Percentiles rank a stretch among this genome's conserved stretches.
Evolutionary conservation across 192 early-diverging fungal species (phyloP).

Genomic region (Coemansia sp.): DNA sequence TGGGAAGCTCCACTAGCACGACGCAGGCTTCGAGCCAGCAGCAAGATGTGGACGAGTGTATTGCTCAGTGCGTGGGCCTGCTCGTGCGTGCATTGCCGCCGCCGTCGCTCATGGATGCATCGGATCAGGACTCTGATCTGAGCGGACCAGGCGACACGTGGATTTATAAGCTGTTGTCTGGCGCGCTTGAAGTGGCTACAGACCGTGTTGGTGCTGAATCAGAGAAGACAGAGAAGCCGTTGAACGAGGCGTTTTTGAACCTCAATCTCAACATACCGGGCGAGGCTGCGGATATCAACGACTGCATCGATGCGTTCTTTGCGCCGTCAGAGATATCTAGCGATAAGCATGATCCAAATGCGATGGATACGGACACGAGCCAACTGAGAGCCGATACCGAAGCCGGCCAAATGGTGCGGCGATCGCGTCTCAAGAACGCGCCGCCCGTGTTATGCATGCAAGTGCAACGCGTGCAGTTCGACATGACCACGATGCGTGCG

Average conservation of each 20-base stretch:
- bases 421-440: slow-evolving; percentile 36
- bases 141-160: slow-evolving; percentile 25
- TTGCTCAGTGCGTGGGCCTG: slow-evolving; percentile 65
- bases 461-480: slow-evolving; percentile 70
- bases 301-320: slow-evolving; percentile 44
- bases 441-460: slow-evolving; percentile 74
- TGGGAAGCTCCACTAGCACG: slow-evolving; percentile 19
- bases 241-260: slow-evolving; percentile 31
- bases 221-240: neutral
- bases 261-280: slow-evolving; percentile 39
- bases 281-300: slow-evolving; percentile 40
- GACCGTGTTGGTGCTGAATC: neutral
- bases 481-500: slow-evolving; percentile 54
- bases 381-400: too few relatives aligned
- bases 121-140: slow-evolving; percentile 6
- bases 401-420: slow-evolving; percentile 1
- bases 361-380: slow-evolving; percentile 8
- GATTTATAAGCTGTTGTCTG: slow-evolving; percentile 40
- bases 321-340: slow-evolving; percentile 23
- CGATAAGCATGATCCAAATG: neutral
- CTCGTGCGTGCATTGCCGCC: slow-evolving; percentile 62
- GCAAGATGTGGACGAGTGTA: slow-evolving; percentile 78
- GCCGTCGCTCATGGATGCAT: slow-evolving; percentile 7
- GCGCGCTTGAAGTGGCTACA: slow-evolving; percentile 24
- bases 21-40: slow-evolving; percentile 32